Evolutionary conservation across 2,329 filamentous ascomycete species (phyloP), one percentile per base, ranked within the genome.

Genomic region (Aspergillus floridensis): DNA sequence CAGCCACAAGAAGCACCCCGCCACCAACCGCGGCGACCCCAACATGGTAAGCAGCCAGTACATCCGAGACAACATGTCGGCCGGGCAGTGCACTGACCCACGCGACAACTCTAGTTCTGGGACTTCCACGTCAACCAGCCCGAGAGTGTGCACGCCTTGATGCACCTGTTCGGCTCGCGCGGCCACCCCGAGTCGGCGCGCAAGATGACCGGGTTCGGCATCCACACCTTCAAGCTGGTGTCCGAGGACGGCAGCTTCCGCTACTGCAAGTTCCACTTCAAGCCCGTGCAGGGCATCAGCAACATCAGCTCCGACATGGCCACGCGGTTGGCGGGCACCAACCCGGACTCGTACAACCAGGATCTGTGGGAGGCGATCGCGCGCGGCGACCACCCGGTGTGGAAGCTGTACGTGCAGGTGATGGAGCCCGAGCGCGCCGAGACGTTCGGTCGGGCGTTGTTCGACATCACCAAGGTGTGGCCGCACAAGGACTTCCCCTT

Each of bases 1-100:
- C 67, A 88, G 86, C 0, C 87, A 90, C 70, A 90, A 90, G 78
- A 80, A 86, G 14, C 76, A 90, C 64, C 87, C 87, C 0, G 79
- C 83, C 59, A 89, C 85, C 0, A 84, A 89, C 68, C 72, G 88
- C 1, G 85, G 82, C n/a, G 84, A 88, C 70, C 83, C 84, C 24
- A 86, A 84, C 51, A 84, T 84, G 68, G 76, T 76, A 53, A 67
- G 68, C 61, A 29, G 26, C 26, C 26, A 29, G 26, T 29, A 8
- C 26, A 29, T 29, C 26, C 7, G 26, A 8, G 7, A 10, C 26
- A 8, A 29, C 26, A 29, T 29, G 6, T 29, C 26, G 26, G 7
- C 7, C 26, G 10, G 10, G 11, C 19, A 14, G 31, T 22, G 35
- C 35, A 53, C 32, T 21, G 11, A 21, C 8, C n/a, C 8, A 19